Evolutionary conservation across 345 rosid species (phyloP), one percentile per base, ranked within the genome.

Genomic region (Populus davidiana): DNA sequence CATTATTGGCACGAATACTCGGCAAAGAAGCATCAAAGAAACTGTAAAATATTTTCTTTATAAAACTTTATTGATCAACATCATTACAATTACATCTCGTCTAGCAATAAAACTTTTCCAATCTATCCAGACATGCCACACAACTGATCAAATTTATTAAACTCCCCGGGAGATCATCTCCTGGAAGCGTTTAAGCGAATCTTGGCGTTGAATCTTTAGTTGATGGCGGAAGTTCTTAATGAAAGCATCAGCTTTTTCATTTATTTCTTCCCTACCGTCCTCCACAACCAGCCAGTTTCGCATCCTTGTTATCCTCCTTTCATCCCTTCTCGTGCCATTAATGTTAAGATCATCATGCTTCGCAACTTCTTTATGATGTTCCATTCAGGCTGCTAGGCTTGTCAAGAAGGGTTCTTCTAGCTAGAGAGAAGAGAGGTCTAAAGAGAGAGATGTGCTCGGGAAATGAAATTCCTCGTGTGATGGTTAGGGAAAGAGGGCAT

Each of bases 171-270:
- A 77, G 21, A 77, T 78, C 84, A 70, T 81, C 50, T 83, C 84
- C 14, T 74, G 84, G 27, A 69, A 70, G 39, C 76, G 78, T 69
- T 83, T 81, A 17, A 85, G 21, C 1, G 84, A 85, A 23, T 85
- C 83, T n/a, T 81, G 78, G 4, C 83, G 75, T 74, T 86, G 83
- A 72, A 83, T 74, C 79, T 27, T 79, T 9, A 85, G 72, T 49
- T 81, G 84, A 50, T 73, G 76, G 41, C 64, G 82, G 79, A 80
- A 85, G n/a, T 81, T 86, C 75, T 62, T 83, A 71, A 86, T 83
- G 74, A 86, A 86, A 71, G 78, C 80, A 21, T 83, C 81, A 9
- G 85, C 83, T 8, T 36, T 33, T 21, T 70, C 68, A 66, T 86
- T 81, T 49, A 81, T 50, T 68, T 85, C 88, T 67, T 62, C 86